Evolutionary conservation across 2,329 filamentous ascomycete species (phyloP).

Genomic region (Talaromyces sp.): DNA sequence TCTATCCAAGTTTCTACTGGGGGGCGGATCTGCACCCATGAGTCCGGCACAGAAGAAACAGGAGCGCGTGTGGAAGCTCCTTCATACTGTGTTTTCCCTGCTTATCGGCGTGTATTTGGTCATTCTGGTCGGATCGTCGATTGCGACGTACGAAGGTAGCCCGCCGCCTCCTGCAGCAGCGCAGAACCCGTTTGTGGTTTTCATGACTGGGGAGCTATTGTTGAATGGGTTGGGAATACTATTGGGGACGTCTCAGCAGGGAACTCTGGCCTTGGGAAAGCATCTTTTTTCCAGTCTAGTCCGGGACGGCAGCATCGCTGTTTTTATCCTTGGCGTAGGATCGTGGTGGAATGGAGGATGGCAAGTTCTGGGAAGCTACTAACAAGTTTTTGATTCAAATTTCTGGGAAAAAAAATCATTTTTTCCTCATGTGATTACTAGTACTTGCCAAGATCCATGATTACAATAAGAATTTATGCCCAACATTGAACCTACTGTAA

Average conservation of each 20-base stretch:
- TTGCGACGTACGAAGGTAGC: slow-evolving; percentile 33
- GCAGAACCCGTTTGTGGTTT: slow-evolving; percentile 42
- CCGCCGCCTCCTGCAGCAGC: slow-evolving; percentile 42
- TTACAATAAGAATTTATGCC: too few species aligned
- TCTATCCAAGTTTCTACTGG: slow-evolving; percentile 34
- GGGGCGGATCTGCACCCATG: slow-evolving; percentile 33
- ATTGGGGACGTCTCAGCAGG: slow-evolving; percentile 22
- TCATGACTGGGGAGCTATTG: slow-evolving; percentile 43
- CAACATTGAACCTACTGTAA: too few species aligned
- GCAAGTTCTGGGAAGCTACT: slow-evolving; percentile 15
- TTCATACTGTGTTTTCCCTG: slow-evolving; percentile 58
- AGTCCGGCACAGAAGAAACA: slow-evolving; percentile 32
- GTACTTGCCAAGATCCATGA: too few species aligned
- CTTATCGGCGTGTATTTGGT: slow-evolving; percentile 51
- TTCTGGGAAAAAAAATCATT: too few species aligned
- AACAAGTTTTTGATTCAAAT: neutral
- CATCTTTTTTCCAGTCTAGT: slow-evolving; percentile 36
- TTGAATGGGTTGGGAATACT: slow-evolving; percentile 35
- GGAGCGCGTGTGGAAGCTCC: slow-evolving; percentile 49
- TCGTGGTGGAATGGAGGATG: slow-evolving; percentile 37
- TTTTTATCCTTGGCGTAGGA: slow-evolving; percentile 42
- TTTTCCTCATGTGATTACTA: too few species aligned
- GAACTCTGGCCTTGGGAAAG: slow-evolving; percentile 26
- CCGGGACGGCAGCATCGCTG: slow-evolving; percentile 40
- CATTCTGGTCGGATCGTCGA: slow-evolving; percentile 31